Evolutionary conservation across 208 protist genomes (phyloP).

Genomic region (Zelonia costaricensis): DNA sequence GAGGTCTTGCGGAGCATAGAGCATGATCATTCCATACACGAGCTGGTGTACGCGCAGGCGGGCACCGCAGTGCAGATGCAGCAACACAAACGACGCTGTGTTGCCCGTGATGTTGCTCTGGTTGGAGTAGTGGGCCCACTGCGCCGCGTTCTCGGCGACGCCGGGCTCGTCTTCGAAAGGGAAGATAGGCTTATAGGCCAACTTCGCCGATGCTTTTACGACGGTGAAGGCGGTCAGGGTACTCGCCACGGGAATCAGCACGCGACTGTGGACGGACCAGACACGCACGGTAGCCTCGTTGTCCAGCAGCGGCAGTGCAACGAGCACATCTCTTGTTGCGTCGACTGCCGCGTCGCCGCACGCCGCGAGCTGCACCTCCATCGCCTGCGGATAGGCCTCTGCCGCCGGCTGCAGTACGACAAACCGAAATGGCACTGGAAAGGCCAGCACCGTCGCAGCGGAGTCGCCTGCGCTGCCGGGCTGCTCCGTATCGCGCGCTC

Average conservation of each 20-base stretch:
- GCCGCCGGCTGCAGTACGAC: slow-evolving; percentile 7
- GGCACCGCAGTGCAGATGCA: slow-evolving; percentile 19
- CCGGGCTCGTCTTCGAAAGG: too few relatives aligned
- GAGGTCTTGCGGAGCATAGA: slow-evolving; percentile 14
- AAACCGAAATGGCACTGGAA: slow-evolving; percentile 16
- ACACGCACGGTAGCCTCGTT: slow-evolving; percentile 6
- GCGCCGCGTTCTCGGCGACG: background rate
- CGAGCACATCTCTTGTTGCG: too few relatives aligned
- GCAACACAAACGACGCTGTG: slow-evolving; percentile 7
- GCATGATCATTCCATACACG: slow-evolving; percentile 24
- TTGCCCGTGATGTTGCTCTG: slow-evolving; percentile 21
- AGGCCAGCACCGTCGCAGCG: slow-evolving; percentile 2
- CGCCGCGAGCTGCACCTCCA: slow-evolving; percentile 18
- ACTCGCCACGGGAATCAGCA: background rate
- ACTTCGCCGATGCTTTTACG: too few relatives aligned
- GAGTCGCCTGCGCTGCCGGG: background rate
- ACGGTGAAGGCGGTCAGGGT: background rate
- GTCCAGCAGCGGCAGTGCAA: slow-evolving; percentile 11
- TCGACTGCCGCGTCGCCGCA: background rate
- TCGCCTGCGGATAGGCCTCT: slow-evolving; percentile 27
- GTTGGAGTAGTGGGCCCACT: slow-evolving; percentile 9
- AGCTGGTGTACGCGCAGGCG: slow-evolving; percentile 30
- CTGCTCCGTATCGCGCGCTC: background rate
- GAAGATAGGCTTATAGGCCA: too few relatives aligned
- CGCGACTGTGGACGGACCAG: background rate